These are phyloP conservation scores for Diaporthe vaccinii DNA, from an alignment of 2,329 filamentous ascomycete species.

Conservation along the genomic window DNA sequence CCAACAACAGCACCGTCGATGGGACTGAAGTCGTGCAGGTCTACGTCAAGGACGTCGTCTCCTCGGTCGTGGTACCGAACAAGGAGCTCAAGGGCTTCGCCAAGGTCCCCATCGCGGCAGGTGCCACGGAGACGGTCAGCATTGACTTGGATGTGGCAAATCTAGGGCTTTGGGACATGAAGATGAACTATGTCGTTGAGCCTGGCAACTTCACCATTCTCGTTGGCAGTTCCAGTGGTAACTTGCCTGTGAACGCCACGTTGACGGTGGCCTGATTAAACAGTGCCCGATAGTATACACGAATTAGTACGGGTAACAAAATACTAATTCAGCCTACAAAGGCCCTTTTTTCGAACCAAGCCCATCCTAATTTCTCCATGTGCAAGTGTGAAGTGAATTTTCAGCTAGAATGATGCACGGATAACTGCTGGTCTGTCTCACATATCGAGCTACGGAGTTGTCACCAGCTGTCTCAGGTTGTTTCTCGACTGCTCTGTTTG, in stretches of 20 bases:
- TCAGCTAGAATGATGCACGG: not conserved
- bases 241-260: conserved; percentile 68
- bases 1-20: conserved; percentile 68
- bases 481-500: not conserved
- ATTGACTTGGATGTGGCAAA: conserved; percentile 69
- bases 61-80: conserved; percentile 75
- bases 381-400: not conserved
- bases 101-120: conserved; percentile 73
- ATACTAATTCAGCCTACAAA: not conserved
- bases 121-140: conserved; percentile 66
- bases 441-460: not conserved
- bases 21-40: conserved; percentile 78
- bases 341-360: not conserved
- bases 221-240: conserved; percentile 71
- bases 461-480: not conserved
- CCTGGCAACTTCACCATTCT: conserved; percentile 75
- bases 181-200: conserved; percentile 82
- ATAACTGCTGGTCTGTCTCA: not conserved
- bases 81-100: conserved; percentile 75
- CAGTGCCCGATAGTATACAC: not conserved
- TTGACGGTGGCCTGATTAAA: conserved; percentile 61
- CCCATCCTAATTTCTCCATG: not conserved
- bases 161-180: conserved; percentile 69
- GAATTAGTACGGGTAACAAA: not conserved
- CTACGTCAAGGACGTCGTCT: conserved; percentile 74